Evolutionary conservation across 2,329 filamentous ascomycete species (phyloP).

Genomic region (Neopestalotiopsis rosae): DNA sequence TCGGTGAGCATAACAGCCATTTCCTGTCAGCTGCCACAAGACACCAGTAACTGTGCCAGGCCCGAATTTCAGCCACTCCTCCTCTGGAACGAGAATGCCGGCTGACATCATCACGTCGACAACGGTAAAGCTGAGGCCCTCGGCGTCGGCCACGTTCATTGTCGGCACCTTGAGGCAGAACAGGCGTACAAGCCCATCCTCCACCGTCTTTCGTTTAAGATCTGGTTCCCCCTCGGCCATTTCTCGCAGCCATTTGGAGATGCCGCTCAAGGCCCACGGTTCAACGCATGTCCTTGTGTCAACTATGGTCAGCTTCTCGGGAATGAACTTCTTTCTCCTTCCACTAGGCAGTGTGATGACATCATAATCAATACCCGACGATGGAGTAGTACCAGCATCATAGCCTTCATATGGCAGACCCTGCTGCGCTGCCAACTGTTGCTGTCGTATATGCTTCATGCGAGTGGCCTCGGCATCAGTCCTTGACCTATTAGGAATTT

Average conservation of each 20-base stretch:
- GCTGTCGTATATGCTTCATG: slow-evolving; percentile 55
- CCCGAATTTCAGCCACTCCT: slow-evolving; percentile 97
- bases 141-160: slow-evolving; percentile 97
- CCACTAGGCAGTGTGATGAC: slow-evolving; percentile 82
- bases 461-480: slow-evolving; percentile 79
- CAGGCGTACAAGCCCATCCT: slow-evolving; percentile 84
- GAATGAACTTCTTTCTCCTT: slow-evolving; percentile 82
- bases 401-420: slow-evolving; percentile 61
- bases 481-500: slow-evolving; percentile 87
- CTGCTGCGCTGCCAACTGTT: slow-evolving; percentile 57
- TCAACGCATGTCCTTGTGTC: slow-evolving; percentile 87
- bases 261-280: slow-evolving; percentile 91
- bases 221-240: slow-evolving; percentile 93
- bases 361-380: slow-evolving; percentile 71
- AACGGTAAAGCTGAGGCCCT: slow-evolving; percentile 79
- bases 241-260: slow-evolving; percentile 84
- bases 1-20: slow-evolving; percentile 87
- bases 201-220: slow-evolving; percentile 81
- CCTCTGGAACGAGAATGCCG: slow-evolving; percentile 81
- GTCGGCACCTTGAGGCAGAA: slow-evolving; percentile 96
- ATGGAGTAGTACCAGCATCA: slow-evolving; percentile 53
- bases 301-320: slow-evolving; percentile 77
- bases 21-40: slow-evolving; percentile 88
- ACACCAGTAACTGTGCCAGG: slow-evolving; percentile 83
- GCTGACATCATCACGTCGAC: slow-evolving; percentile 80